A percentile compares a stretch with the other conserved stretches of the same genome.
Evolutionary conservation across 371 early-diverging fungal genomes (phyloP).

Genomic region (Apophysomyces trapeziformis): DNA sequence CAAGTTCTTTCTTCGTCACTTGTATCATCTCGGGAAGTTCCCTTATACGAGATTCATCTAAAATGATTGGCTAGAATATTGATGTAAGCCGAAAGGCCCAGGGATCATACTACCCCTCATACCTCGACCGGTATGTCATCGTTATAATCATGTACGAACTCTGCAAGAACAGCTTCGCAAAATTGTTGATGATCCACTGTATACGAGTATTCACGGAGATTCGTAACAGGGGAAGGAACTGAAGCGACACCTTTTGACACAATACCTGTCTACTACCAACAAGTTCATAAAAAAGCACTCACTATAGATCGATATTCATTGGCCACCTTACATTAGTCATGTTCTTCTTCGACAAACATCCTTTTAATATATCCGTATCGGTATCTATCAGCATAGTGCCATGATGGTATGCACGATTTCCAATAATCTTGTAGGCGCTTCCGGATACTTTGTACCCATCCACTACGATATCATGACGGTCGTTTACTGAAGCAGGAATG

Average conservation of each 20-base stretch:
- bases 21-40: conserved; percentile 38
- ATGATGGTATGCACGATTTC: conserved; percentile 89
- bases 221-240: conserved; percentile 87
- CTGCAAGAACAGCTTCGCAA: conserved; percentile 73
- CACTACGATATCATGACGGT: conserved; percentile 89
- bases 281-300: background rate
- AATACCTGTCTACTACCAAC: conserved; percentile 49
- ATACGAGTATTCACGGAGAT: conserved; percentile 78
- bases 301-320: background rate
- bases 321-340: conserved; percentile 30
- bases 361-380: conserved; percentile 71
- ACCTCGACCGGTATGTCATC: conserved; percentile 45
- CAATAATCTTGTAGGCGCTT: conserved; percentile 91
- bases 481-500: conserved; percentile 87
- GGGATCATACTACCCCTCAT: background rate
- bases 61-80: conserved; percentile 36
- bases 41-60: conserved; percentile 30
- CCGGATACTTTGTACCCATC: conserved; percentile 88
- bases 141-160: conserved; percentile 66
- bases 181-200: conserved; percentile 85
- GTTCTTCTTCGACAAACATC: conserved; percentile 44
- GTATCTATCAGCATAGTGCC: conserved; percentile 97
- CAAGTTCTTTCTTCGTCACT: conserved; percentile 42
- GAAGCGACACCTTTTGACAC: conserved; percentile 88
- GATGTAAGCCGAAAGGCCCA: background rate